These are phyloP conservation scores for Penicillium robsamsonii DNA, from an alignment of 495 filamentous ascomycete genomes.

Conservation along the genomic window DNA sequence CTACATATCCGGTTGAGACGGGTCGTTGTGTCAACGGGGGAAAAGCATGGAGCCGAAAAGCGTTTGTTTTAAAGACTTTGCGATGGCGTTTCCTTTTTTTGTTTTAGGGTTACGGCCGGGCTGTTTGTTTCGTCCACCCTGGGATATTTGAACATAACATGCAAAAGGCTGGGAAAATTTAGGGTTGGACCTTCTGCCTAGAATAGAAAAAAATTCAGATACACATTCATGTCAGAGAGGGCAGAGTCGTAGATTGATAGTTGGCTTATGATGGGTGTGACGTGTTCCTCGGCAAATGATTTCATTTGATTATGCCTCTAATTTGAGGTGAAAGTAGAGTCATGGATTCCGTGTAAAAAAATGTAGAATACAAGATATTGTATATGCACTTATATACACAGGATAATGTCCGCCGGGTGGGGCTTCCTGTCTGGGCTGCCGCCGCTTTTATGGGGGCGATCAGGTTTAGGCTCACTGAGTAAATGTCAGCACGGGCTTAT, in stretches of 20 bases:
- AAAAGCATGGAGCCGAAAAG: neutral
- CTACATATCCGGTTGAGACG: neutral
- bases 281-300: neutral
- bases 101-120: neutral
- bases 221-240: neutral
- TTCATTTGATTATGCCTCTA: neutral
- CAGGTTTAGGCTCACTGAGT: too few species aligned
- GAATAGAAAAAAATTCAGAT: neutral
- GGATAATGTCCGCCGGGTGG: too few species aligned
- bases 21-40: neutral
- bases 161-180: neutral
- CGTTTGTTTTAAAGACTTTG: neutral
- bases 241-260: neutral
- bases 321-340: neutral
- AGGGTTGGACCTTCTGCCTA: neutral
- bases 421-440: too few species aligned
- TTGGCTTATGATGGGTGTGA: neutral
- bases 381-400: too few species aligned
- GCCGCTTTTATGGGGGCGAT: too few species aligned
- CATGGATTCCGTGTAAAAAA: neutral
- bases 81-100: neutral
- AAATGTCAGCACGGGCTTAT: too few species aligned
- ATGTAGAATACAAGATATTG: neutral
- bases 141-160: neutral
- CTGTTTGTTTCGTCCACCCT: constrained; percentile 1